Evolutionary conservation across 139 green algal species (phyloP).

Genomic region (Volvox reticuliferus): DNA sequence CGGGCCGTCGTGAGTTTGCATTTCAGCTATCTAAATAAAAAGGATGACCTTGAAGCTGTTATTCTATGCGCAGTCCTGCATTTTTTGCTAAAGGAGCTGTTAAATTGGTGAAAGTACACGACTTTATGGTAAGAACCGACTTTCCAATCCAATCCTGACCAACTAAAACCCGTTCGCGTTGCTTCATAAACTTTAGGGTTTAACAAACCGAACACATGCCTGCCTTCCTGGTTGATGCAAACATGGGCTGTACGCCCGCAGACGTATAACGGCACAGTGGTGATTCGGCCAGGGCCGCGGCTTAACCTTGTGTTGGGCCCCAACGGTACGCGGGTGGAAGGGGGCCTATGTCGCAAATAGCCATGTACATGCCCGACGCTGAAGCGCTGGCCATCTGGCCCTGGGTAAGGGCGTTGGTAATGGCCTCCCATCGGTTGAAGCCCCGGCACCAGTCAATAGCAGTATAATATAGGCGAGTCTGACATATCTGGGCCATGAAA

Average conservation of each 20-base stretch:
- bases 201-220: neutral
- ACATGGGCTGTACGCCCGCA: conserved; percentile 47
- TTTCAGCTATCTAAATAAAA: neutral
- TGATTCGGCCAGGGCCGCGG: conserved; percentile 75
- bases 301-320: conserved; percentile 97
- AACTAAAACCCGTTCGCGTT: neutral
- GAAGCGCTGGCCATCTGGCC: neutral
- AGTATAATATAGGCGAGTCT: too few relatives aligned
- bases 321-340: conserved; percentile 78
- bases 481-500: neutral
- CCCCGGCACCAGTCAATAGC: too few relatives aligned
- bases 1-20: neutral
- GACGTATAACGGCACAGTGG: conserved; percentile 80
- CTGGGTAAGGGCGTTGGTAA: too few relatives aligned
- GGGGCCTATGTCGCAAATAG: too few relatives aligned
- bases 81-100: neutral
- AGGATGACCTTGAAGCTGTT: neutral
- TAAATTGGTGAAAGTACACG: neutral
- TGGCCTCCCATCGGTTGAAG: too few relatives aligned
- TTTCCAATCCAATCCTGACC: neutral
- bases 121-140: conserved; percentile 25
- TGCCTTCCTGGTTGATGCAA: neutral
- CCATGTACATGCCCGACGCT: neutral
- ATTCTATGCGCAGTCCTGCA: neutral
- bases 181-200: neutral